phyloP scores from a whole-genome alignment of 2,329 filamentous ascomycete species.

The Pseudocercospora cruenta region DNA sequence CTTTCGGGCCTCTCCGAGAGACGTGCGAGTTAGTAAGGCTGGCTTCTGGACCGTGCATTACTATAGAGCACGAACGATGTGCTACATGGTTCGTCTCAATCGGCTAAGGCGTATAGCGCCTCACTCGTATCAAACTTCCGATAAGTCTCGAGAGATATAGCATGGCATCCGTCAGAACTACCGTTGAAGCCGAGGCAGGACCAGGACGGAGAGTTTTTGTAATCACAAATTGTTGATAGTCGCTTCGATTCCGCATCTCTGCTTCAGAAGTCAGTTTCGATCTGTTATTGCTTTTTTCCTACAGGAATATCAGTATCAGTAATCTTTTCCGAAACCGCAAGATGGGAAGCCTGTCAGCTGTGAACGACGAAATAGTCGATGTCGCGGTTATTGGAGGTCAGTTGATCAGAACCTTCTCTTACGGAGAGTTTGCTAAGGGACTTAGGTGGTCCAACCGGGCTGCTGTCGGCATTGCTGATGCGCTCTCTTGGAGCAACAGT shows the following conservation, averaged over 20 bases:
- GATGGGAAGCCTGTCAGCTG: constrained; percentile 3
- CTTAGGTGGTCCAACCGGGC: constrained; percentile 12
- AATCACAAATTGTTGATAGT: not conserved
- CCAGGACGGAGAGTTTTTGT: not conserved
- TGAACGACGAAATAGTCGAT: constrained; percentile 13
- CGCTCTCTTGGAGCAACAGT: constrained; percentile 10
- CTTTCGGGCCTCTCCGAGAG: not conserved
- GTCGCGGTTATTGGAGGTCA: constrained; percentile 16
- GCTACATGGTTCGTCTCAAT: not conserved
- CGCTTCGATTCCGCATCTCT: not conserved
- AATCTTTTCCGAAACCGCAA: not conserved
- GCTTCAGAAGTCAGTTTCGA: not conserved
- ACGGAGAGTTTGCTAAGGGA: not conserved
- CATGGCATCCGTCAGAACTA: not conserved
- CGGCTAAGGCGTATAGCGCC: not conserved
- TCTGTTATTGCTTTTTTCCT: not conserved
- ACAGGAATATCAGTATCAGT: not conserved
- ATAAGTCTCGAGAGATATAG: not conserved
- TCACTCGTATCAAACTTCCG: not conserved
- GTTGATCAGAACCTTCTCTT: not conserved
- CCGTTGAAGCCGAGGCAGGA: not conserved
- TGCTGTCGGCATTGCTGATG: constrained; percentile 11
- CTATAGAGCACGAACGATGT: not conserved
- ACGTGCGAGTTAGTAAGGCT: not conserved
- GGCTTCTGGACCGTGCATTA: not conserved